phyloP scores from a whole-genome alignment of 352 stramenopile genomes.

The Pelagophyceae sp. region DNA sequence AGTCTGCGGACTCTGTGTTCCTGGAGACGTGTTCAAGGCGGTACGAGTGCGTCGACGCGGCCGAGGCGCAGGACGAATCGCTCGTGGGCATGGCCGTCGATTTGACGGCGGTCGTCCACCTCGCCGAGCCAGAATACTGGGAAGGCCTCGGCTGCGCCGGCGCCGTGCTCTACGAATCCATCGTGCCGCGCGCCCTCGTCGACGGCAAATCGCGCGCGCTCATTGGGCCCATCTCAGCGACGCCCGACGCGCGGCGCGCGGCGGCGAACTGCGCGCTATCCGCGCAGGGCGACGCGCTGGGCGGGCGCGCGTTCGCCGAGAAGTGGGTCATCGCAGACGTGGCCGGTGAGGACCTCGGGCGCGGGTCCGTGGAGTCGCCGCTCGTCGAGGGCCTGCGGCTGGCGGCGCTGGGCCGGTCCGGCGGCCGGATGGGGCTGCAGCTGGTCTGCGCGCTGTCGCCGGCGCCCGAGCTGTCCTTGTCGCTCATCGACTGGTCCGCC shows the following conservation, averaged over 20 bases:
- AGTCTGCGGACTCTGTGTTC: not conserved
- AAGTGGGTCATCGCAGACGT: slow-evolving; percentile 10
- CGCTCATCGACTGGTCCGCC: not conserved
- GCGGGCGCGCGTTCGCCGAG: not conserved
- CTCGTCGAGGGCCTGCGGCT: not conserved
- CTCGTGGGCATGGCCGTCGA: not conserved
- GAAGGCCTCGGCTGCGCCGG: not conserved
- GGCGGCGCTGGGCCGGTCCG: not conserved
- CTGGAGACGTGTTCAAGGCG: not conserved
- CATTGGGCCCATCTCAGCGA: not conserved
- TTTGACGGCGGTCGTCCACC: not conserved
- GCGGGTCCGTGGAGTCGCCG: not conserved
- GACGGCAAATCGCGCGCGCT: not conserved
- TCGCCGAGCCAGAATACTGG: slow-evolving; percentile 6
- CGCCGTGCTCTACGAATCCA: slow-evolving; percentile 7
- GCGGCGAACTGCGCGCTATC: not conserved
- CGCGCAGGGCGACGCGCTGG: slow-evolving; percentile 7
- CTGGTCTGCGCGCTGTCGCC: not conserved
- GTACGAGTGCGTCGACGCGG: not conserved
- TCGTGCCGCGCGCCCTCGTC: not conserved
- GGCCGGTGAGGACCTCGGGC: not conserved
- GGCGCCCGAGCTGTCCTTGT: not conserved
- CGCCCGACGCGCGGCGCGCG: not conserved
- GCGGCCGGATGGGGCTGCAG: not conserved
- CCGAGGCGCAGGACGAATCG: not conserved